These are phyloP conservation scores for Penicillium sp. DNA, from an alignment of 2,329 filamentous ascomycete genomes.

Conservation along the genomic window DNA sequence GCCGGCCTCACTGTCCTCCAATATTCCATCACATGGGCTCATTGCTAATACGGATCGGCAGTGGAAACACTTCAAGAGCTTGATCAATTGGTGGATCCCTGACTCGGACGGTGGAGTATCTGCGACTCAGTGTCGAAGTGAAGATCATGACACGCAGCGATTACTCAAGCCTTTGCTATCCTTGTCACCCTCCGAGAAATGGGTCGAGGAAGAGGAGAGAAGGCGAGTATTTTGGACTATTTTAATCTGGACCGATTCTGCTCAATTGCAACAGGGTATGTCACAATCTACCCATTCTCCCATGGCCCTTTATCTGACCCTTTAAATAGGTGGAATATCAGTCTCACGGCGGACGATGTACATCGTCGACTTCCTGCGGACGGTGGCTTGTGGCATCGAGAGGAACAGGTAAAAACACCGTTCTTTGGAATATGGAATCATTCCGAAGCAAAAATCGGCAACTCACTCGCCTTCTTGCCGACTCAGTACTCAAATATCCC, in stretches of 20 bases:
- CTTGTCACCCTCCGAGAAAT: slow-evolving; percentile 29
- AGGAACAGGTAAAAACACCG: slow-evolving; percentile 2
- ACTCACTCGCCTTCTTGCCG: neutral
- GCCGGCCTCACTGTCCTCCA: slow-evolving; percentile 17
- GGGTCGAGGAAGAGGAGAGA: slow-evolving; percentile 40
- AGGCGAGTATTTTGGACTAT: slow-evolving; percentile 44
- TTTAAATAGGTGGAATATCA: neutral
- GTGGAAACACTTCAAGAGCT: neutral
- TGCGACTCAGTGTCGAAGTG: slow-evolving; percentile 34
- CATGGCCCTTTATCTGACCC: neutral
- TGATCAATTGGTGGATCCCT: neutral
- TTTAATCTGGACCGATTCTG: slow-evolving; percentile 44
- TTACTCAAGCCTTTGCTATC: slow-evolving; percentile 28
- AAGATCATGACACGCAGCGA: slow-evolving; percentile 23
- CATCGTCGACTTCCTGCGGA: slow-evolving; percentile 1
- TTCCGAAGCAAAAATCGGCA: neutral
- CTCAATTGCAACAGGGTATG: slow-evolving; percentile 20
- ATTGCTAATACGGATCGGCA: neutral
- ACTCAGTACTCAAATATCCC: neutral
- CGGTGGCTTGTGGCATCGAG: slow-evolving; percentile 2
- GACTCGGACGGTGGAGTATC: neutral
- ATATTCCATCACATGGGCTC: neutral
- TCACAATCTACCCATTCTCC: neutral
- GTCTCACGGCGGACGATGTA: slow-evolving; percentile 2
- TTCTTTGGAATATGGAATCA: slow-evolving; percentile 5